A percentile compares a stretch with the other conserved stretches of the same genome.
Evolutionary conservation across 129 eudicot genomes (phyloP).

Genomic region (Saussurea involucrata): DNA sequence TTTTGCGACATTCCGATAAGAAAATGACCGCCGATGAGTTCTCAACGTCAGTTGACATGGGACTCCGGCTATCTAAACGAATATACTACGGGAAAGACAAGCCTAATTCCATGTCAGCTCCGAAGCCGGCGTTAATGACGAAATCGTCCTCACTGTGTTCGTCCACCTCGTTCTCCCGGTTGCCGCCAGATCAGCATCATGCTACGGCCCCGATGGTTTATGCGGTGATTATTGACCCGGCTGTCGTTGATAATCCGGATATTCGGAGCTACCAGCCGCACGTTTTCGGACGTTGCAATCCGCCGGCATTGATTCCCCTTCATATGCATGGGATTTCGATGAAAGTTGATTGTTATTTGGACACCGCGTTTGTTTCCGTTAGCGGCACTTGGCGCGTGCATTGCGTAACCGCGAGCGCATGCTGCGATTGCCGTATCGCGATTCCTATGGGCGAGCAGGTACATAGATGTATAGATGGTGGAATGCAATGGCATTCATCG

Average conservation of each 20-base stretch:
- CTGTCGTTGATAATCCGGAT: slow-evolving; percentile 79
- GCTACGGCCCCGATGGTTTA: slow-evolving; percentile 80
- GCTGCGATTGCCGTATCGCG: slow-evolving; percentile 70
- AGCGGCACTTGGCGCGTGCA: slow-evolving; percentile 76
- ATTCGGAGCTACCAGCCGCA: slow-evolving; percentile 93
- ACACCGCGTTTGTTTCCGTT: slow-evolving; percentile 65
- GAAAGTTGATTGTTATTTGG: slow-evolving; percentile 70
- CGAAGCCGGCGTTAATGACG: slow-evolving; percentile 17
- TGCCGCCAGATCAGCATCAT: slow-evolving; percentile 21
- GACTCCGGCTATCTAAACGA: slow-evolving; percentile 63
- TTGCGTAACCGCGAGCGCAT: slow-evolving; percentile 54
- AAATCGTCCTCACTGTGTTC: slow-evolving; percentile 4
- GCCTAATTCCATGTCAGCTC: slow-evolving; percentile 14
- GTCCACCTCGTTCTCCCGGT: slow-evolving; percentile 16
- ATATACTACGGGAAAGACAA: slow-evolving; percentile 62
- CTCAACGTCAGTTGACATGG: slow-evolving; percentile 55
- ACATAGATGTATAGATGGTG: not conserved
- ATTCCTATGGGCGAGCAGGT: slow-evolving; percentile 93
- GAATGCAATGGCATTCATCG: too few relatives aligned
- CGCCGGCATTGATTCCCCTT: slow-evolving; percentile 84
- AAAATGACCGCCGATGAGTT: slow-evolving; percentile 50
- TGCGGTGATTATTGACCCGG: slow-evolving; percentile 67
- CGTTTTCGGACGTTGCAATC: slow-evolving; percentile 72
- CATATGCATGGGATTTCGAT: slow-evolving; percentile 63
- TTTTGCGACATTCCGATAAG: not conserved